Base-by-base conservation (phyloP, 2,329 filamentous ascomycete species). In the Cercospora sp. region DNA sequence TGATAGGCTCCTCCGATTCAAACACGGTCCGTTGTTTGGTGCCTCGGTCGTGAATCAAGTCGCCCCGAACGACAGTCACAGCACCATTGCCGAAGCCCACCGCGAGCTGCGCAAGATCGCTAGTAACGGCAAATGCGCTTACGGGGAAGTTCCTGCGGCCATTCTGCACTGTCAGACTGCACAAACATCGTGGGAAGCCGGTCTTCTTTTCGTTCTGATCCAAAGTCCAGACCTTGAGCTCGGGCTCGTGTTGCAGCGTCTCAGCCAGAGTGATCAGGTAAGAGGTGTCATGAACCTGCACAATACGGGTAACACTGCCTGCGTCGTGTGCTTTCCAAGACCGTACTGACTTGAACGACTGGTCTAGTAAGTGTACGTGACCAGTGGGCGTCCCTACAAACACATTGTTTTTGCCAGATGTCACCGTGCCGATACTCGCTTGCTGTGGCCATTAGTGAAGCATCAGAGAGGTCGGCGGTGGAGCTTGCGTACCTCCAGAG, bases 221-320 rank as follows among this genome's bases (percentile, higher is more conserved):
- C 74, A 99, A 84, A 24, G 93, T 94, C 95, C 95, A 99, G n/a
- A 98, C 94, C 79, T 97, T 98, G 69, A 99, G 81, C 21, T 94
- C 86, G 0, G 95, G 94, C 74, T 98, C 93, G 74, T 87, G 91
- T 45, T 91, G 91, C 63, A 97, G 83, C 76, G 98, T 94, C 80
- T 99, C 95, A 68, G 91, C 88, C 68, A 94, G 85, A 0, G 95
- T 98, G 40, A 97, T 89, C 30, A 99, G 85, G 70, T 97, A 81
- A 64, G 92, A 90, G 0, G 94, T 97, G 40, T 92, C 91, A 71
- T 94, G 91, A 32, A 98, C 87, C 81, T 97, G 94, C 80, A 90
- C 92, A 88, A 98, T 94, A 79, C 97, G 91, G 34, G 91, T 95
- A 76, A 98, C 92, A 66, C 90, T 88, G 61, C 89, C 91, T 43